phyloP scores from a whole-genome alignment of 495 filamentous ascomycete genomes.

The Poronia punctata region DNA sequence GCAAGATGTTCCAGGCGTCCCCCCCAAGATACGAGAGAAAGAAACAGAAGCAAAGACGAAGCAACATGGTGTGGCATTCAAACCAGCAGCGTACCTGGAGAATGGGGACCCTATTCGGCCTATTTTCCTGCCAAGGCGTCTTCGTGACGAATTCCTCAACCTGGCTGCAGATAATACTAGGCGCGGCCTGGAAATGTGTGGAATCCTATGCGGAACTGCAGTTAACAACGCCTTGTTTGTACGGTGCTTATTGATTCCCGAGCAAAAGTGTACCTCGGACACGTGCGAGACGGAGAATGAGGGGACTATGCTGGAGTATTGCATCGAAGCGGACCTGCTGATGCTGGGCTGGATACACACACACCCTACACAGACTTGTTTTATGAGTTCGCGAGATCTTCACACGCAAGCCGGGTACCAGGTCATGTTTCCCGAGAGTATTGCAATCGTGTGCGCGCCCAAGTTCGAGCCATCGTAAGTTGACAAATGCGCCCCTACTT shows the following conservation, averaged over 20 bases:
- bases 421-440: constrained; percentile 87
- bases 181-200: constrained; percentile 85
- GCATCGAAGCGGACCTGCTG: constrained; percentile 75
- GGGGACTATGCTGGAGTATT: constrained; percentile 74
- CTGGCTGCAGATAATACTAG: constrained; percentile 69
- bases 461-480: constrained; percentile 66
- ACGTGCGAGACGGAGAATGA: constrained; percentile 93
- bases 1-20: constrained; percentile 25
- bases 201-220: constrained; percentile 82
- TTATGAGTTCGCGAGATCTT: constrained; percentile 90
- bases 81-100: constrained; percentile 79
- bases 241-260: constrained; percentile 77
- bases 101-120: constrained; percentile 79
- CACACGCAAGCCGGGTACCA: constrained; percentile 94
- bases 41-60: constrained; percentile 16
- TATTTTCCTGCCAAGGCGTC: constrained; percentile 70
- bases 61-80: constrained; percentile 54
- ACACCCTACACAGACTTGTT: constrained; percentile 92
- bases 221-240: constrained; percentile 93
- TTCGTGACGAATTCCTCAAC: constrained; percentile 65
- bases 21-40: constrained; percentile 29
- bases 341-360: constrained; percentile 98
- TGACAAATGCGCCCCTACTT: neutral
- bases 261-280: constrained; percentile 81
- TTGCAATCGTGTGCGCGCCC: constrained; percentile 94